phyloP scores from a whole-genome alignment of 192 early-diverging fungal genomes.

The Coemansia sp. region DNA sequence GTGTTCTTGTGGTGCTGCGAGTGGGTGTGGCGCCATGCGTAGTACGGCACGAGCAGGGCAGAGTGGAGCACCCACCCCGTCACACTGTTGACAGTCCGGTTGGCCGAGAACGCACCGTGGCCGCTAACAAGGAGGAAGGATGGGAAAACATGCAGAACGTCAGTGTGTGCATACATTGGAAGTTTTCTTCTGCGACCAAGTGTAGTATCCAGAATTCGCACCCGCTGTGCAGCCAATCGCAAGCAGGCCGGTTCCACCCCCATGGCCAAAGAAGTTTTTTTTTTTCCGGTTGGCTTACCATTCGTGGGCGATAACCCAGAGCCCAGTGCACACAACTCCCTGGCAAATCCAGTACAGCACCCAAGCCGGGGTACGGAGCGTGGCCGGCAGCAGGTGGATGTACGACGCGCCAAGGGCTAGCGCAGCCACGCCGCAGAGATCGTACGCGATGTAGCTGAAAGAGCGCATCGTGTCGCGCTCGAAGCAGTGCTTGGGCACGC shows the following conservation, averaged over 20 bases:
- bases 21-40: conserved; percentile 89
- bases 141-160: no score
- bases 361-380: conserved; percentile 62
- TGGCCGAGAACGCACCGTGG: conserved; percentile 84
- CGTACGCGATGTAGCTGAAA: conserved; percentile 72
- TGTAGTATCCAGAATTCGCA: no score
- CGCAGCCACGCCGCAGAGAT: conserved; percentile 60
- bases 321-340: conserved; percentile 78
- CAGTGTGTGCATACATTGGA: background rate
- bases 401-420: conserved; percentile 64
- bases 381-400: conserved; percentile 53
- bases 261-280: background rate
- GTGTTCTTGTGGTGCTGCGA: conserved; percentile 91
- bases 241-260: no score
- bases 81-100: conserved; percentile 76
- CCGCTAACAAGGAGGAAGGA: no score
- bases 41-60: conserved; percentile 84
- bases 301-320: conserved; percentile 89
- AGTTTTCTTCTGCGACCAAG: conserved; percentile 1
- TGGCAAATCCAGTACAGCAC: conserved; percentile 73
- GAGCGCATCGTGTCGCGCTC: conserved; percentile 74
- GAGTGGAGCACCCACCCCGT: conserved; percentile 90
- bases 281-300: conserved; percentile 49
- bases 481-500: conserved; percentile 90
- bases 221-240: no score